These are phyloP conservation scores for Blastomyces silverae DNA, from an alignment of 2,329 filamentous ascomycete species.

Conservation along the genomic window DNA sequence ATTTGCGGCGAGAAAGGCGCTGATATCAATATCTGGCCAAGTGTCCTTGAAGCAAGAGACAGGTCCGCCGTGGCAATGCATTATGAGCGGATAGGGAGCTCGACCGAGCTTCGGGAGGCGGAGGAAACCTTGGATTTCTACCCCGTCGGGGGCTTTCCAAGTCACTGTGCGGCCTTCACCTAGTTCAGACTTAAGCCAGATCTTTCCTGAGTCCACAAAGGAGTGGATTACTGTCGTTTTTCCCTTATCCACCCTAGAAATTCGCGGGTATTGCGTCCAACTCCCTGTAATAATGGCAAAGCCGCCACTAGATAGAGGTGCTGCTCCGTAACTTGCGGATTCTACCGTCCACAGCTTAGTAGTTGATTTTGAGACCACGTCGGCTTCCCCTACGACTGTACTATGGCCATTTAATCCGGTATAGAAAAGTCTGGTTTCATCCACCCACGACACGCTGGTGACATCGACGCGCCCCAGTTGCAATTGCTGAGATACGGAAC, in stretches of 20 bases:
- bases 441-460: neutral
- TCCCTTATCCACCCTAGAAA: neutral
- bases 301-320: neutral
- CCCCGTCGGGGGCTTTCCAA: neutral
- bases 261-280: conserved; percentile 3
- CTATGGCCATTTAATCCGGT: neutral
- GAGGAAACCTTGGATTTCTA: conserved; percentile 7
- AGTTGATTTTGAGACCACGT: neutral
- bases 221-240: neutral
- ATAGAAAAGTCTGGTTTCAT: conserved; percentile 1
- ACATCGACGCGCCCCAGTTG: neutral
- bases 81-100: conserved; percentile 5
- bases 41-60: conserved; percentile 1
- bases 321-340: neutral
- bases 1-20: neutral
- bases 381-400: neutral
- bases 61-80: conserved; percentile 4
- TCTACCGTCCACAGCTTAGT: neutral
- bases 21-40: conserved; percentile 9
- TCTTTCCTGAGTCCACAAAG: neutral
- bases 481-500: neutral
- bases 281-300: conserved; percentile 9
- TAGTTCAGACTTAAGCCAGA: conserved; percentile 1
- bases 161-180: conserved; percentile 5
- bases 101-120: neutral